phyloP scores from a whole-genome alignment of 768 basidiomycete genomes.

The Basidioascus undulatus region DNA sequence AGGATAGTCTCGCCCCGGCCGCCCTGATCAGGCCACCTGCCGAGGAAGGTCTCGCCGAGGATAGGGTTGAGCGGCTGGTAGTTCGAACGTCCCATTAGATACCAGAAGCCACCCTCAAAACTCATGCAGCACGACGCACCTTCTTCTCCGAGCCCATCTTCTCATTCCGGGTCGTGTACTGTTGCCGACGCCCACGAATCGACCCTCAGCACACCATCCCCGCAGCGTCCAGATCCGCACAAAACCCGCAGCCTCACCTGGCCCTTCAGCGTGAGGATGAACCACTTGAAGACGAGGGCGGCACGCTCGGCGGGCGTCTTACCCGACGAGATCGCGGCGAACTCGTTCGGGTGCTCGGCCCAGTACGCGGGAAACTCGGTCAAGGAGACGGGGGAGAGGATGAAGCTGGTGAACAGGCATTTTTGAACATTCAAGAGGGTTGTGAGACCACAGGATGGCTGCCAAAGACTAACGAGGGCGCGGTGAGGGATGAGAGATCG shows the following conservation, averaged over 20 bases:
- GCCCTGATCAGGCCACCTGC: constrained; percentile 51
- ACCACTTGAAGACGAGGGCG: constrained; percentile 75
- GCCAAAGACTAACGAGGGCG: constrained; percentile 17
- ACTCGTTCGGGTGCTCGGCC: constrained; percentile 81
- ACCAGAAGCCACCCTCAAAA: no score
- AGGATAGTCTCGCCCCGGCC: constrained; percentile 58
- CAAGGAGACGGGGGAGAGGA: constrained; percentile 68
- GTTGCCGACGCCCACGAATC: neutral
- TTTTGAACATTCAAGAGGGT: neutral
- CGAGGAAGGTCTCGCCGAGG: constrained; percentile 61
- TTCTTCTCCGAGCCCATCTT: constrained; percentile 96
- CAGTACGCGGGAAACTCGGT: constrained; percentile 81
- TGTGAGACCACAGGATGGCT: neutral
- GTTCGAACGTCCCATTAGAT: no score
- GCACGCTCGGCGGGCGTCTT: constrained; percentile 46
- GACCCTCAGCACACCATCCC: neutral
- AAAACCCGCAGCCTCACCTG: constrained; percentile 23
- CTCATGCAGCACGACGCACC: no score
- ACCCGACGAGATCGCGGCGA: constrained; percentile 62
- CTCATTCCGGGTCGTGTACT: constrained; percentile 76
- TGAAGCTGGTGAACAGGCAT: constrained; percentile 26
- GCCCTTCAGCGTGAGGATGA: constrained; percentile 85
- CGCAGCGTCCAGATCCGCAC: neutral
- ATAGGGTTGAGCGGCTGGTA: constrained; percentile 88
- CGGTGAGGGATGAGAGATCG: constrained; percentile 19